Conservation (phyloP, 768 basidiomycete genomes). For the Amanita rubescens region DNA sequence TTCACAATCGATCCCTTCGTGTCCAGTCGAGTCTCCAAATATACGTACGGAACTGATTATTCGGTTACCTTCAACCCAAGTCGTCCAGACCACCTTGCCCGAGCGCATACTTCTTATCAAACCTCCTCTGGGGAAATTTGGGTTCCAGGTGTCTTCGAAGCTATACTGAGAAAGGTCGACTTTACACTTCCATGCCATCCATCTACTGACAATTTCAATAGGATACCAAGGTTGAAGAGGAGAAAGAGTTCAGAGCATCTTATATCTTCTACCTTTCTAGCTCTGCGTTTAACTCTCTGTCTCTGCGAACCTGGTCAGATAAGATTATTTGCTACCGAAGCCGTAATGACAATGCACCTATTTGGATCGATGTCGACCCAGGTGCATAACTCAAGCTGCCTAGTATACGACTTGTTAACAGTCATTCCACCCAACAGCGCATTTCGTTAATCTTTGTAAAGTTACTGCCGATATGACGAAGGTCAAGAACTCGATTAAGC, state of each 20-base stretch:
- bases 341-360: constrained; percentile 9
- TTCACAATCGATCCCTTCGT: constrained; percentile 19
- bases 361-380: constrained; percentile 17
- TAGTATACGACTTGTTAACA: neutral
- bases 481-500: neutral
- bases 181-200: neutral
- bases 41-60: constrained; percentile 11
- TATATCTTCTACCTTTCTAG: constrained; percentile 4
- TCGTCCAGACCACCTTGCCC: constrained; percentile 9
- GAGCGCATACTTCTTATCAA: neutral
- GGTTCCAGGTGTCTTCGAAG: constrained; percentile 9
- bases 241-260: constrained; percentile 15
- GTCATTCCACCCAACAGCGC: neutral
- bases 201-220: neutral
- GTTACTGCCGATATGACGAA: constrained; percentile 16
- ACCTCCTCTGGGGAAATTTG: constrained; percentile 1
- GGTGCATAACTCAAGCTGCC: constrained; percentile 5
- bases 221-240: constrained; percentile 18
- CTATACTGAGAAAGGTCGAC: constrained; percentile 9
- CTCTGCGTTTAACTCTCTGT: constrained; percentile 5
- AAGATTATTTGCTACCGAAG: constrained; percentile 16
- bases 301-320: constrained; percentile 7
- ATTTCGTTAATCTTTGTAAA: constrained; percentile 15
- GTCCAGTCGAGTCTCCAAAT: constrained; percentile 8
- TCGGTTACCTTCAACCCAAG: constrained; percentile 4